Base-by-base conservation (phyloP, 1,284 basidiomycete species). In the Ceratobasidium sp. region DNA sequence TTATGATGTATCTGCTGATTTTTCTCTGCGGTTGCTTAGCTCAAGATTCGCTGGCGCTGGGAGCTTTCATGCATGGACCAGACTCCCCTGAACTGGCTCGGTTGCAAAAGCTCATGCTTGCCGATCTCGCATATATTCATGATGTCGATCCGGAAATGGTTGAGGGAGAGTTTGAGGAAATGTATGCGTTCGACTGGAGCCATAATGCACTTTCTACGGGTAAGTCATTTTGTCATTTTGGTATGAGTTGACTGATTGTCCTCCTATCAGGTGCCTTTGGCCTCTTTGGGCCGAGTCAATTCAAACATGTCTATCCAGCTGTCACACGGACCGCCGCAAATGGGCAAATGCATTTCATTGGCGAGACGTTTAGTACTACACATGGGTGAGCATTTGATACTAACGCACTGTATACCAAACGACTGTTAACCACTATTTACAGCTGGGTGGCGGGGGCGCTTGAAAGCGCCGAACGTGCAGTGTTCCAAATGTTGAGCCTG, bases 401-500 rank as follows among this genome's bases (percentile, higher is more conserved):
- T 28, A 28, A 28, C 18, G 13, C 1, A n/a, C 5, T 55, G 26
- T 9, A n/a, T 30, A 18, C 1, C 32, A 41, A 41, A 11, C 30
- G 8, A 41, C 57, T 35, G 9, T 41, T 35, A 28, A 28, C 43
- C 23, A 52, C 9, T 44, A 18, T 9, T 44, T 18, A 46, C 26
- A 61, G 58, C n/a, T 61, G 58, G 58, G 59, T 64, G n/a, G 62
- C 62, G 3, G 62, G 62, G 3, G 62, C 62, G 23, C 47, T 64
- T 7, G 44, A 64, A 9, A 64, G 62, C 21, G 62, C 62, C 18
- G 46, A 64, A 21, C 62, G 62, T 11, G 62, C 1, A 6, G 59
- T 62, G 1, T 5, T 14, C 26, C 61, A 64, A 23, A 28, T 64
- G 35, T 38, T 38, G 35, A 38, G 35, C 18, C 23, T 23, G 7